Base-by-base conservation (phyloP, 2,329 filamentous ascomycete species). In the Ophiostoma himal-ulmi region DNA sequence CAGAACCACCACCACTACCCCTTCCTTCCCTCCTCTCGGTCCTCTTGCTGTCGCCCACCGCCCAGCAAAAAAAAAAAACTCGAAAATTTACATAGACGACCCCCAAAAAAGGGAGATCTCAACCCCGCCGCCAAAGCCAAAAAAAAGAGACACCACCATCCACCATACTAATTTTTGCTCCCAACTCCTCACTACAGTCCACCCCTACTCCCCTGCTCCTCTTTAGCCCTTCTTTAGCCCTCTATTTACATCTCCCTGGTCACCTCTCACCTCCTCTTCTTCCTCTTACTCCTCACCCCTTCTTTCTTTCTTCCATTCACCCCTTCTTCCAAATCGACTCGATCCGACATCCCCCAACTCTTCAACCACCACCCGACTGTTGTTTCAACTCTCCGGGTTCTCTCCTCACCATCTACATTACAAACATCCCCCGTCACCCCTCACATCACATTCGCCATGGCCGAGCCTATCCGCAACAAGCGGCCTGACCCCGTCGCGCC, bases 401-500 rank as follows among this genome's bases (percentile, higher is more conserved):
- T 22, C n/a, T 48, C 37, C 30, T 39, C 44, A 17, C 69, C 20
- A 48, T 67, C 48, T 11, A n/a, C 52, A 69, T 67, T 64, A 30
- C 62, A 54, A 60, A 52, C 44, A 41, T 60, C 41, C 36, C 22
- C n/a, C 69, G 37, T 66, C 34, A 64, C 68, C 48, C 39, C 30
- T 70, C 66, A 41, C 57, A 34, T 30, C 30, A 22, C 68, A 48
- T 67, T 41, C 68, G 68, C 76, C 73, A 88, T 88, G 85, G 85
- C 86, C 77, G 86, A 88, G 79, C 86, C 86, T 74, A 88, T 88
- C 78, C 86, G 85, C 81, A 87, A 86, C 80, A 87, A 88, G 80
- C 84, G 86, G 76, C 81, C 83, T 72, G 86, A 88, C 76, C 79
- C 82, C 74, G 81, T 82, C 79, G 86, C 86, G 76, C 86, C 86